These are phyloP conservation scores for Cytospora mali DNA, from an alignment of 2,329 filamentous ascomycete species.

Conservation along the genomic window DNA sequence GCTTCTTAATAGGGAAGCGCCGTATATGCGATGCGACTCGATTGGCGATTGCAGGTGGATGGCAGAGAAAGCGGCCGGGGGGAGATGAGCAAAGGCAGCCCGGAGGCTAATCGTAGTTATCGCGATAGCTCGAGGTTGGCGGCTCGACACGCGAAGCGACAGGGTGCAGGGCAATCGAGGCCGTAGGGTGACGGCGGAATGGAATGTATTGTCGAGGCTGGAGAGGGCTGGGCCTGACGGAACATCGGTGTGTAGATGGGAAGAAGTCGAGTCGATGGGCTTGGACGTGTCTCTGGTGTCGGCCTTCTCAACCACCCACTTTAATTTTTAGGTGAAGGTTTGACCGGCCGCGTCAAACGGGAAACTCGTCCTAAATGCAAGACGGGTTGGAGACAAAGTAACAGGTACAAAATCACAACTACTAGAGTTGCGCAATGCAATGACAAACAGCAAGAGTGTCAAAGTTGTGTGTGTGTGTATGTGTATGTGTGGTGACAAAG, in stretches of 20 bases:
- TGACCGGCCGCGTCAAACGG: slow-evolving; percentile 9
- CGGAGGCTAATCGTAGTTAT: slow-evolving; percentile 18
- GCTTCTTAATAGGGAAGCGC: slow-evolving; percentile 41
- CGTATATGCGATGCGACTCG: slow-evolving; percentile 35
- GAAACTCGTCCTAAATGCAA: slow-evolving; percentile 3
- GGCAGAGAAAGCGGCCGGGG: slow-evolving; percentile 9
- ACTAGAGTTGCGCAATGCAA: background rate
- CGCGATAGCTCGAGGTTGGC: background rate
- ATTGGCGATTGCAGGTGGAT: slow-evolving; percentile 22
- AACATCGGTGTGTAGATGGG: slow-evolving; percentile 21
- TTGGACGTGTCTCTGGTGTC: slow-evolving; percentile 19
- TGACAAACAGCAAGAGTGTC: slow-evolving; percentile 23
- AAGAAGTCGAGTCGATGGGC: background rate
- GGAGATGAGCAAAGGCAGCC: slow-evolving; percentile 3
- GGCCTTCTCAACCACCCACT: slow-evolving; percentile 20
- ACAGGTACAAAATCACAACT: background rate
- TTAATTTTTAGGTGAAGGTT: slow-evolving; percentile 18
- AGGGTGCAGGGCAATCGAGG: slow-evolving; percentile 12
- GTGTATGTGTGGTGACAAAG: slow-evolving; percentile 12
- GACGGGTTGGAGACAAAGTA: background rate
- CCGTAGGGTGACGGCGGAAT: slow-evolving; percentile 15
- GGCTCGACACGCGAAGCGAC: slow-evolving; percentile 6
- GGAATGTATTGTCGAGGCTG: slow-evolving; percentile 25
- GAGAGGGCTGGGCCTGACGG: slow-evolving; percentile 22
- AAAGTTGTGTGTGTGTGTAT: no score